Base-by-base conservation (phyloP, 2,329 filamentous ascomycete genomes). In the Monascus ruber region DNA sequence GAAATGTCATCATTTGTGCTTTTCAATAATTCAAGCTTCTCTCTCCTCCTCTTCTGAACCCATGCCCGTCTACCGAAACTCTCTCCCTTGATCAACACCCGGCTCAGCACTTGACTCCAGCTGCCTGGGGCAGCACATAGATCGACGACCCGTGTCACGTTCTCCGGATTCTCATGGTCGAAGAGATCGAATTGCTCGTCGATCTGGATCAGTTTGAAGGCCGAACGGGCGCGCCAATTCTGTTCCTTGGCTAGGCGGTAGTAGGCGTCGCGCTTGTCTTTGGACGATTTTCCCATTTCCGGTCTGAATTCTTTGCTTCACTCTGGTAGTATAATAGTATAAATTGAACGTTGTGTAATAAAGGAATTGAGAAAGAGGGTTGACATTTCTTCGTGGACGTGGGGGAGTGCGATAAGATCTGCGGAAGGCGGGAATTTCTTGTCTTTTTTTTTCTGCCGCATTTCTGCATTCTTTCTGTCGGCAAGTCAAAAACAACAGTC, bases 181-280 rank as follows among this genome's bases (percentile, higher is more conserved):
- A 98, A 95, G 7, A 98, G 76, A 55, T 95, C 84, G 66, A 96
- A 98, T 68, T 95, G 86, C 79, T 76, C 87, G 60, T 98, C 88
- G 24, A 98, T 78, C 63, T 98, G 91, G 8, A 98, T 78, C 24
- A 98, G 77, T 65, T 98, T 98, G 71, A 95, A 98, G 6, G 91
- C 91, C 49, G 87, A 94, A 42, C 91, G 77, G 26, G 91, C 91
- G 29, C 91, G 84, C 89, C 91, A 98, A 47, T 93, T 93, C 70
- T 98, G 91, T 64, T 98, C 91, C 67, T 98, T 98, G 11, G 91
- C 91, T 6, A 98, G 83, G 39, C 91, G 79, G 58, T 98, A 98
- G 67, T 98, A 98, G 34, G 88, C 88, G 62, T 98, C 91, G 38
- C 91, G 84, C 68, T 98, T 98, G 59, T 98, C 91, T 65, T 98